phyloP scores from a whole-genome alignment of 1,284 basidiomycete genomes.

The Pisolithus thermaeus region DNA sequence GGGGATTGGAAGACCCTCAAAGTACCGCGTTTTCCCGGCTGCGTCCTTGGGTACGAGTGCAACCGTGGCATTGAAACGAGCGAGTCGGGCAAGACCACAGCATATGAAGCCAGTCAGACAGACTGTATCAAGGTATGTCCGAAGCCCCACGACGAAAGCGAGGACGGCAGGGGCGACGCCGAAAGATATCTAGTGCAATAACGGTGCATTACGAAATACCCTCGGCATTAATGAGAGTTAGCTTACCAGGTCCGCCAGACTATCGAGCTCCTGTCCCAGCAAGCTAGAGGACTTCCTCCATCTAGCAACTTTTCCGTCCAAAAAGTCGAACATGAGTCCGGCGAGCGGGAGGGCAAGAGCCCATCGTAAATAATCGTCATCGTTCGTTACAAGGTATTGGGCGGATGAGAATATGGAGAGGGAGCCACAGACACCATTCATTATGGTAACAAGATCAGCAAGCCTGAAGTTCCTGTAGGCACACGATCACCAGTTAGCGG shows the following conservation, averaged over 20 bases:
- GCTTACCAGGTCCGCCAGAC: constrained; percentile 87
- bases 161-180: constrained; percentile 94
- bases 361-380: constrained; percentile 77
- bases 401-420: constrained; percentile 94
- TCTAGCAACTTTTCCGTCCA: constrained; percentile 96
- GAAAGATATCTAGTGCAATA: constrained; percentile 76
- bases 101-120: constrained; percentile 90
- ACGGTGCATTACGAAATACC: constrained; percentile 6
- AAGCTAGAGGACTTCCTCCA: constrained; percentile 95
- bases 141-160: constrained; percentile 88
- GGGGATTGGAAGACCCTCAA: constrained; percentile 97
- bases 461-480: constrained; percentile 89
- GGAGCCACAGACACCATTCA: constrained; percentile 98
- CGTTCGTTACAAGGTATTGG: constrained; percentile 79
- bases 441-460: constrained; percentile 98
- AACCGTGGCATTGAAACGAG: constrained; percentile 97
- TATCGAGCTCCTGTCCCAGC: constrained; percentile 98
- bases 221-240: constrained; percentile 5
- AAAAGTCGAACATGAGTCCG: constrained; percentile 97
- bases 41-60: constrained; percentile 88
- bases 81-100: constrained; percentile 91
- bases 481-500: not conserved
- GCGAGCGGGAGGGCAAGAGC: constrained; percentile 87
- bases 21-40: constrained; percentile 88
- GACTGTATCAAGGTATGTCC: constrained; percentile 85